Conservation (phyloP, 768 basidiomycete species). For the Lentinus brumalis region DNA sequence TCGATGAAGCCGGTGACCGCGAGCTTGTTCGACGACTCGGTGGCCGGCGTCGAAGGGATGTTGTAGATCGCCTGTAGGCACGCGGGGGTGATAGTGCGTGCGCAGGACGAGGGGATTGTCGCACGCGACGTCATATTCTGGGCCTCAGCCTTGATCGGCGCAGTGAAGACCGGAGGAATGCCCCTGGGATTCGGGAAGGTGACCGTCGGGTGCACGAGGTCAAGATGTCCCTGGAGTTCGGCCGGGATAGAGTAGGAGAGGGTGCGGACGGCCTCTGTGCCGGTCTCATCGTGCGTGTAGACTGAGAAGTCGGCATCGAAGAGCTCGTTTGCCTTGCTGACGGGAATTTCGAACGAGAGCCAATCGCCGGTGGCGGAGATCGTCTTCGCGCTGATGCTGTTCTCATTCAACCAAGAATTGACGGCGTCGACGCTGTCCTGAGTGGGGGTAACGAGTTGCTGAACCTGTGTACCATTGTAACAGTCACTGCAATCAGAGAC, state of each 20-base stretch:
- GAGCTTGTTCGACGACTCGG: slow-evolving; percentile 29
- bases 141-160: slow-evolving; percentile 20
- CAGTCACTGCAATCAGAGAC: neutral
- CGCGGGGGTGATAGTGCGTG: slow-evolving; percentile 28
- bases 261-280: slow-evolving; percentile 29
- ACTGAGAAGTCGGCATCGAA: slow-evolving; percentile 33
- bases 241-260: slow-evolving; percentile 35
- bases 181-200: slow-evolving; percentile 22
- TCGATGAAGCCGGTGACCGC: slow-evolving; percentile 38
- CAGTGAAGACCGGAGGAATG: slow-evolving; percentile 5
- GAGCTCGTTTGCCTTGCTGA: slow-evolving; percentile 32
- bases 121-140: slow-evolving; percentile 5
- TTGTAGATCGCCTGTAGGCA: slow-evolving; percentile 37
- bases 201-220: slow-evolving; percentile 34
- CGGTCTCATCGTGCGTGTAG: slow-evolving; percentile 28
- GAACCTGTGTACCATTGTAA: neutral
- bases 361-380: slow-evolving; percentile 34
- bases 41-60: slow-evolving; percentile 25
- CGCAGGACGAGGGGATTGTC: slow-evolving; percentile 24
- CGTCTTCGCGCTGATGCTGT: slow-evolving; percentile 25
- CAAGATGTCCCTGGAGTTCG: slow-evolving; percentile 28
- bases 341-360: slow-evolving; percentile 28
- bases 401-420: slow-evolving; percentile 28
- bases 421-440: slow-evolving; percentile 27
- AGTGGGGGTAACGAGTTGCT: slow-evolving; percentile 25